Conservation (phyloP, 2,329 filamentous ascomycete species). For the Pseudonectria buxi region DNA sequence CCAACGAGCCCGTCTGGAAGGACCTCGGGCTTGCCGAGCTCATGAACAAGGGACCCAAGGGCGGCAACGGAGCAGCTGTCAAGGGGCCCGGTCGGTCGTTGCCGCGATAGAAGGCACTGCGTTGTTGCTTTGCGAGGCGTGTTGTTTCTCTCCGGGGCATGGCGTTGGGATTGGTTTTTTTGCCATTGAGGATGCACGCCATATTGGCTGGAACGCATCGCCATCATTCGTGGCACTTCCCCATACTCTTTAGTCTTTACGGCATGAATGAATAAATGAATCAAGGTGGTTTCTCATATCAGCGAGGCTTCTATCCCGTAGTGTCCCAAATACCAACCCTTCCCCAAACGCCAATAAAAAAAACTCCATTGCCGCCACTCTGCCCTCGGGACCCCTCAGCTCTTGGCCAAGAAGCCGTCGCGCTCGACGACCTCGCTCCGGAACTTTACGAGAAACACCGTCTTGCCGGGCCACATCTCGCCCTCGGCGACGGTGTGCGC, state of each 20-base stretch:
- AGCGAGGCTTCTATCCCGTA: no score
- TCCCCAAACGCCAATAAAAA: constrained; percentile 12
- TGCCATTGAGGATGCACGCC: no score
- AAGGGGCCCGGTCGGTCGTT: constrained; percentile 12
- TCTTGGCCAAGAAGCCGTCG: constrained; percentile 71
- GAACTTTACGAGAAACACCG: constrained; percentile 93
- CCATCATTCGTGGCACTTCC: no score
- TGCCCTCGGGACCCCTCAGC: constrained; percentile 17
- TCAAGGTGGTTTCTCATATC: no score
- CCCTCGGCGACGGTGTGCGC: constrained; percentile 71
- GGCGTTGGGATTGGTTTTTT: constrained; percentile 10
- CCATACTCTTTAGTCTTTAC: no score
- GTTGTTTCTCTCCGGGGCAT: constrained; percentile 1
- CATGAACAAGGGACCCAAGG: constrained; percentile 54
- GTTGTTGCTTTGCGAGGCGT: no score
- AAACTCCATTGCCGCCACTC: constrained; percentile 1
- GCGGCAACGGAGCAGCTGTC: constrained; percentile 15
- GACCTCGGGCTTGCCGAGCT: constrained; percentile 68
- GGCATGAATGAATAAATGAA: no score
- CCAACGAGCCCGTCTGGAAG: constrained; percentile 68
- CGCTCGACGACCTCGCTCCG: constrained; percentile 84
- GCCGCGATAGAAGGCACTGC: no score
- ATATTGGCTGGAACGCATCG: no score
- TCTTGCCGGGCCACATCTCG: constrained; percentile 93
- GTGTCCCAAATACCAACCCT: no score